Evolutionary conservation across 352 stramenopile genomes (phyloP).

Genomic region (Aphanomyces astaci): DNA sequence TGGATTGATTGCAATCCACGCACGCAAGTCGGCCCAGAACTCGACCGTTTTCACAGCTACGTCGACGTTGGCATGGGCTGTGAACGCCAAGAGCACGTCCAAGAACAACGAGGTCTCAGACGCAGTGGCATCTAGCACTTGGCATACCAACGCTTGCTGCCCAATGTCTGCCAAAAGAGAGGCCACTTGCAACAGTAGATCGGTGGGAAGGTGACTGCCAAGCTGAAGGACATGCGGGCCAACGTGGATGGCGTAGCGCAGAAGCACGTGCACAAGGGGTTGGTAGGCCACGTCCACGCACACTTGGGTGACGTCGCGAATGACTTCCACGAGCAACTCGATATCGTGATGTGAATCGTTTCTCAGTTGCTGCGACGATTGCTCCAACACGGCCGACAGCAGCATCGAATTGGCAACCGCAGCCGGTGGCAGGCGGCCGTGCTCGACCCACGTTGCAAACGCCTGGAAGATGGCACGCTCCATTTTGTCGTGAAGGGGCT

Average conservation of each 20-base stretch:
- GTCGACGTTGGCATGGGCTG: background rate
- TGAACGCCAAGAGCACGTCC: slow-evolving; percentile 3
- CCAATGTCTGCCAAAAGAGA: background rate
- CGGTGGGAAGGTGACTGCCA: background rate
- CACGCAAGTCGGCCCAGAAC: slow-evolving; percentile 10
- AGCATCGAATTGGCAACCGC: background rate
- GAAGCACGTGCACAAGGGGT: background rate
- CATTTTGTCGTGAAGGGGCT: background rate
- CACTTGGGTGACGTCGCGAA: background rate
- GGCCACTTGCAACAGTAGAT: background rate
- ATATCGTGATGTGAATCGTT: background rate
- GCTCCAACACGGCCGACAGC: background rate
- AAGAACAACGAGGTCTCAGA: background rate
- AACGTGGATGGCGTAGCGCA: background rate
- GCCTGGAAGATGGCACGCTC: background rate
- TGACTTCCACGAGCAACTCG: background rate
- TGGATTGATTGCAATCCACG: background rate
- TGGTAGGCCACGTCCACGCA: background rate
- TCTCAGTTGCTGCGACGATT: background rate
- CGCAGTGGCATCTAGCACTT: background rate
- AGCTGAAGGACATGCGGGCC: background rate
- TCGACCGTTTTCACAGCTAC: slow-evolving; percentile 1
- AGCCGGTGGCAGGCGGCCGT: background rate
- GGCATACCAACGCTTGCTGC: background rate
- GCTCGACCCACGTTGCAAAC: slow-evolving; percentile 7